A percentile compares a stretch with the other conserved stretches of the same genome.
Conservation (phyloP, 768 basidiomycete genomes). For the Lactarius akahatsu region DNA sequence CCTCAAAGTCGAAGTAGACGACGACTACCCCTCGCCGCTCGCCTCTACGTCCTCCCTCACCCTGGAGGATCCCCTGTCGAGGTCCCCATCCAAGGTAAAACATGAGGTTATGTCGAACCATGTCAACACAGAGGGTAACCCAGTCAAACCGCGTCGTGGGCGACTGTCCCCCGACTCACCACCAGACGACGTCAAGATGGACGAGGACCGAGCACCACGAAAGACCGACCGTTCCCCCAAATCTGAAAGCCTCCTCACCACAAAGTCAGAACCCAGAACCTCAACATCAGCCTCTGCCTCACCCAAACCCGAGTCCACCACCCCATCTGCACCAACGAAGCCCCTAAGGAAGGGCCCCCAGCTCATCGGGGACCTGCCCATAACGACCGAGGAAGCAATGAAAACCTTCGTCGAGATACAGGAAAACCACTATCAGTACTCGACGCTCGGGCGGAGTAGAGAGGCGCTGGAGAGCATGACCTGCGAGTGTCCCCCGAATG, state of each 20-base stretch:
- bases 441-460: conserved; percentile 80
- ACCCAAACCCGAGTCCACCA: conserved; percentile 36
- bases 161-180: conserved; percentile 35
- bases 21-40: conserved; percentile 12
- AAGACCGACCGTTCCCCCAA: conserved; percentile 34
- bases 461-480: conserved; percentile 91
- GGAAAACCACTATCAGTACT: conserved; percentile 85
- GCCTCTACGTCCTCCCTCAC: conserved; percentile 27
- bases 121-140: conserved; percentile 27
- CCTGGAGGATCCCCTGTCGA: conserved; percentile 20
- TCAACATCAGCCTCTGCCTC: conserved; percentile 37
- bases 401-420: conserved; percentile 69
- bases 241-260: conserved; percentile 34
- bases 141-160: conserved; percentile 21
- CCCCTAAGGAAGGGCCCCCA: conserved; percentile 46
- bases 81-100: conserved; percentile 17
- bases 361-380: conserved; percentile 78
- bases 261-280: conserved; percentile 36
- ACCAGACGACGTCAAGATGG: conserved; percentile 33
- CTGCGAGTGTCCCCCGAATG: conserved; percentile 88
- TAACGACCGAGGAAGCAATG: conserved; percentile 71
- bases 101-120: conserved; percentile 7
- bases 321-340: conserved; percentile 27
- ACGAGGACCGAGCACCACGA: conserved; percentile 25
- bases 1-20: conserved; percentile 21